A percentile compares a stretch with the other conserved stretches of the same genome.
Conservation (phyloP, 2,329 filamentous ascomycete genomes). For the Trichophyton verrucosum region DNA sequence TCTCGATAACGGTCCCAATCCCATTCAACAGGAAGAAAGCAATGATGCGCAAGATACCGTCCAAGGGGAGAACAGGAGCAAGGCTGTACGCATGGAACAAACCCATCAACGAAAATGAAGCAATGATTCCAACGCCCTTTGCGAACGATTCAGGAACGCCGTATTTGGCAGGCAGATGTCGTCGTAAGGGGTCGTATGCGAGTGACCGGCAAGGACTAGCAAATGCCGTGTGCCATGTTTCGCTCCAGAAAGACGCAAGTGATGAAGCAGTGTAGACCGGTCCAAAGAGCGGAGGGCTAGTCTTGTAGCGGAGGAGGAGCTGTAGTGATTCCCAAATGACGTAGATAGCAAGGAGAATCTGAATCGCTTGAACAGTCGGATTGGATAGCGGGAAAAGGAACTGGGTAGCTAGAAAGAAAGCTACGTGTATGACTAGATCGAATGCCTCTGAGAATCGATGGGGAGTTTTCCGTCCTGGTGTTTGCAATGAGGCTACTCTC, state of each 20-base stretch:
- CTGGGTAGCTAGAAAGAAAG: conserved; percentile 25
- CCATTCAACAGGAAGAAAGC: conserved; percentile 33
- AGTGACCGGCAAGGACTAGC: conserved; percentile 29
- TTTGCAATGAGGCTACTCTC: neutral
- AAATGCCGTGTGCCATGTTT: conserved; percentile 35
- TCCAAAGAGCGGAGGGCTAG: conserved; percentile 29
- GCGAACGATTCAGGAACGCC: conserved; percentile 23
- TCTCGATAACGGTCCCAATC: conserved; percentile 23
- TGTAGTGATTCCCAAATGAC: conserved; percentile 31
- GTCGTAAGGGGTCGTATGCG: conserved; percentile 28
- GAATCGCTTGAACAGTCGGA: conserved; percentile 26
- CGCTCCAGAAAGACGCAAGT: conserved; percentile 29
- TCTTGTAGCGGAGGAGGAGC: conserved; percentile 27
- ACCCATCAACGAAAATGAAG: conserved; percentile 30
- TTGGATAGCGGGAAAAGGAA: conserved; percentile 24
- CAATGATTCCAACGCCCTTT: conserved; percentile 25
- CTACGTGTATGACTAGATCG: conserved; percentile 26
- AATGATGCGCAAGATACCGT: conserved; percentile 24
- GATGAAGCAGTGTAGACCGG: conserved; percentile 29
- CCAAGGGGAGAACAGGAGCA: conserved; percentile 22
- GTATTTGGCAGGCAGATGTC: conserved; percentile 18
- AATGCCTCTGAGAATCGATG: conserved; percentile 22
- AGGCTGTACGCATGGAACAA: conserved; percentile 30
- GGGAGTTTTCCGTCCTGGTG: neutral
- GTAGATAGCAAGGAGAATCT: conserved; percentile 31